Evolutionary conservation across 1,284 basidiomycete genomes (phyloP), one percentile per base, ranked within the genome.

Genomic region (Caloboletus firmus): DNA sequence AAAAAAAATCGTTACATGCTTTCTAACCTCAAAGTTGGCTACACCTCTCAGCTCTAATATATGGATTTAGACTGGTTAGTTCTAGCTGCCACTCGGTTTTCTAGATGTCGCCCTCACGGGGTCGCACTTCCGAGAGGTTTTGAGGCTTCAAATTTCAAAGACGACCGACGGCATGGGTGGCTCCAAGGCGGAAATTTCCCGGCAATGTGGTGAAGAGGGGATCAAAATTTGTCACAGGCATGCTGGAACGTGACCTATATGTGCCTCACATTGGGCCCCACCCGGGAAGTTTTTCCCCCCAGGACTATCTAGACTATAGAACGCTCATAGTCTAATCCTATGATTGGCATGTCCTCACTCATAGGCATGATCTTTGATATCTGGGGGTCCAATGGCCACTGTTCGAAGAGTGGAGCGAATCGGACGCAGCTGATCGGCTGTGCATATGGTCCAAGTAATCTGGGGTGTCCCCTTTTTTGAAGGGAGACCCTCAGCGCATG

Each of bases 391-490:
- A 6, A 20, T 13, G 18, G 36, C 18, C 18, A 11, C 2, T 20
- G n/a, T 24, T 45, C 26, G 31, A 17, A 11, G 31, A 48, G 65
- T 70, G 65, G 65, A 67, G 65, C 57, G 41, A 54, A 49, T 30
- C 15, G 55, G 30, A 54, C 57, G 57, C 62, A 60, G 50, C 46
- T 57, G 43, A 44, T 44, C 63, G 63, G 59, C 57, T 58, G 54
- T 52, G 44, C 34, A 51, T 46, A 62, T 56, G 49, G 8, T n/a
- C n/a, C 48, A 39, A 56, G 46, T 64, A 55, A 69, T 71, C 57
- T 68, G 60, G 69, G 66, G 69, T 71, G 67, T 50, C 45, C 56
- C 59, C 56, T 24, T 56, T 65, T 54, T 42, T 47, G 0, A 45
- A 28, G 36, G 44, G 30, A 41, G 17, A 30, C 42, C 32, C 50